Evolutionary conservation across 352 stramenopile species (phyloP).

Genomic region (Globisporangium megalacanthum): DNA sequence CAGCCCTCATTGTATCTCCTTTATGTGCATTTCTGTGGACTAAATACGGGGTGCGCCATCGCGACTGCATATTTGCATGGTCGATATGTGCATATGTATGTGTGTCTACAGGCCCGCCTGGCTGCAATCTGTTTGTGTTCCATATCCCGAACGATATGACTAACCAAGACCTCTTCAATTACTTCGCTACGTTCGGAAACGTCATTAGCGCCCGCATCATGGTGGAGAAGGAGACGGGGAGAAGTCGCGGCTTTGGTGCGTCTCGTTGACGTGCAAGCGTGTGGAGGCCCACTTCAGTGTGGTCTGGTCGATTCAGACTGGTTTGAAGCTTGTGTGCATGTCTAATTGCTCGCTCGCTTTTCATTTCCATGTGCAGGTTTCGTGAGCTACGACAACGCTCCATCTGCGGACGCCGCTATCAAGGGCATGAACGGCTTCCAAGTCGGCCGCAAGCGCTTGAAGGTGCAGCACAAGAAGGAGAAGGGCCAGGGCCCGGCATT

Average conservation of each 20-base stretch:
- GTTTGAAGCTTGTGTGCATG: background rate
- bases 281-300: no score
- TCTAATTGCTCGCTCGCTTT: background rate
- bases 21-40: slow-evolving; percentile 22
- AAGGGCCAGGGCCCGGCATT: slow-evolving; percentile 70
- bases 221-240: slow-evolving; percentile 94
- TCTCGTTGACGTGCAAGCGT: background rate
- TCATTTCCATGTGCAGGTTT: slow-evolving; percentile 67
- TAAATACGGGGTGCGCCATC: slow-evolving; percentile 29
- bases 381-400: slow-evolving; percentile 93
- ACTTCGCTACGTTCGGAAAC: slow-evolving; percentile 95
- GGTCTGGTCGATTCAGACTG: no score
- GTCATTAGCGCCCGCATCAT: slow-evolving; percentile 96
- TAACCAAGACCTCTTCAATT: slow-evolving; percentile 96
- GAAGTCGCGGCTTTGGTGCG: slow-evolving; percentile 92
- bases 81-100: slow-evolving; percentile 43
- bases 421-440: slow-evolving; percentile 95
- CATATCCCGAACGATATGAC: slow-evolving; percentile 98
- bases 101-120: slow-evolving; percentile 83
- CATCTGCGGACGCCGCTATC: slow-evolving; percentile 91
- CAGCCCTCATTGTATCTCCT: background rate
- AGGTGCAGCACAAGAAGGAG: slow-evolving; percentile 95
- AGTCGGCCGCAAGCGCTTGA: slow-evolving; percentile 95
- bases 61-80: slow-evolving; percentile 34
- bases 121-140: slow-evolving; percentile 98